phyloP scores from a whole-genome alignment of 352 stramenopile genomes.

The Pythium phragmitis region DNA sequence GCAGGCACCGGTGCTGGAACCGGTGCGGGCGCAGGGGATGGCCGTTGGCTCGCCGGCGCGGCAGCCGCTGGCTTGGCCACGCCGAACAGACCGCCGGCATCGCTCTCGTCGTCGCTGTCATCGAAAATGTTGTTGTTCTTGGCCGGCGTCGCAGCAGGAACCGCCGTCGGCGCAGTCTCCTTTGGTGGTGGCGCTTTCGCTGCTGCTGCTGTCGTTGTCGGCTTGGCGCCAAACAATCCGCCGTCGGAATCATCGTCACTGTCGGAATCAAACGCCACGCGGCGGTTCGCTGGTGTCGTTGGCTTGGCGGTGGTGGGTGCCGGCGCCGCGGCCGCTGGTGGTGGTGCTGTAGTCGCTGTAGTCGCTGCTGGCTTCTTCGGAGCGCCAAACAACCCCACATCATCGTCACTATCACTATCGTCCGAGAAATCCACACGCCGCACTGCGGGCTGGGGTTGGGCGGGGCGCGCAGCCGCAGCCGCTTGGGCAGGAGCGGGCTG shows the following conservation, averaged over 20 bases:
- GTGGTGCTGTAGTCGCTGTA: neutral
- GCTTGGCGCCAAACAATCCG: constrained; percentile 45
- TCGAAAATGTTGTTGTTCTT: constrained; percentile 54
- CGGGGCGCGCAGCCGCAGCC: neutral
- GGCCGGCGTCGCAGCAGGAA: neutral
- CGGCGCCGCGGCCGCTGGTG: neutral
- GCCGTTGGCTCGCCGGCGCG: neutral
- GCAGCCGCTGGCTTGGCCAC: constrained; percentile 9
- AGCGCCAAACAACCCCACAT: constrained; percentile 47
- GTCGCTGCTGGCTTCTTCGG: constrained; percentile 16
- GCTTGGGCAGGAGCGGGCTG: neutral
- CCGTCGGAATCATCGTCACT: constrained; percentile 36
- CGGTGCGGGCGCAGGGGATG: neutral
- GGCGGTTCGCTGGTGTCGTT: neutral
- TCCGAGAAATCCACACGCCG: constrained; percentile 49
- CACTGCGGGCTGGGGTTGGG: constrained; percentile 10
- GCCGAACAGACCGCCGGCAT: constrained; percentile 33
- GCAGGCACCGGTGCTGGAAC: neutral
- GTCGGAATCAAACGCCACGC: constrained; percentile 7
- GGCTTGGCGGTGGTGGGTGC: neutral
- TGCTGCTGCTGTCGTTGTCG: constrained; percentile 6
- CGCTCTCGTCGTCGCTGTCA: constrained; percentile 47
- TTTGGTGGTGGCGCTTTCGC: neutral
- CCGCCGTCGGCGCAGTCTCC: neutral
- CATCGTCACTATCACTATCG: constrained; percentile 30